These are phyloP conservation scores for Cryptococcus sp. DNA, from an alignment of 1,284 basidiomycete genomes.

Conservation along the genomic window DNA sequence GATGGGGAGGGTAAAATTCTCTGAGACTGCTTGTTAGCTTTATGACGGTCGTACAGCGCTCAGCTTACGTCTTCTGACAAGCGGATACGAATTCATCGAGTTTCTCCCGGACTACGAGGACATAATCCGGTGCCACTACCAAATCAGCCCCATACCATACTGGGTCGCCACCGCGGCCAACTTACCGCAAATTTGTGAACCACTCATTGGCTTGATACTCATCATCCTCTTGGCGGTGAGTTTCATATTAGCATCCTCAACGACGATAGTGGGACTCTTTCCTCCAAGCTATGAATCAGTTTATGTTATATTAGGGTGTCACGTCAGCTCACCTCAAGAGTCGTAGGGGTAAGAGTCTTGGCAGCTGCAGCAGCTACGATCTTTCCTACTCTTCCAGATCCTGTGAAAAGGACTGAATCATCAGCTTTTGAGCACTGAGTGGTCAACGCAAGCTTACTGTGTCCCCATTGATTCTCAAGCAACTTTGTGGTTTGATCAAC, in stretches of 20 bases:
- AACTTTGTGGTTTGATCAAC: slow-evolving; percentile 70
- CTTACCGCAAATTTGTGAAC: slow-evolving; percentile 38
- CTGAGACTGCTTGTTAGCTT: slow-evolving; percentile 6
- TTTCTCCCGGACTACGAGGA: slow-evolving; percentile 62
- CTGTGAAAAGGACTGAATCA: slow-evolving; percentile 63
- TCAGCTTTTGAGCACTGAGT: slow-evolving; percentile 26
- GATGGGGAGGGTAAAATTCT: slow-evolving; percentile 34
- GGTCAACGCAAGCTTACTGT: slow-evolving; percentile 57
- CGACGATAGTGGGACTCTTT: slow-evolving; percentile 78
- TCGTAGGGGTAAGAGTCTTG: slow-evolving; percentile 76
- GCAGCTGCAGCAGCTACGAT: slow-evolving; percentile 79
- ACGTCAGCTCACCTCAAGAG: slow-evolving; percentile 54
- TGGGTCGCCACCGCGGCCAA: not conserved
- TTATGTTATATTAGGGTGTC: not conserved
- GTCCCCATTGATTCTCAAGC: slow-evolving; percentile 78
- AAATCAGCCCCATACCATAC: slow-evolving; percentile 44
- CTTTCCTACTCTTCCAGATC: slow-evolving; percentile 65
- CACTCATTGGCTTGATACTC: slow-evolving; percentile 69
- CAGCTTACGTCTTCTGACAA: slow-evolving; percentile 55
- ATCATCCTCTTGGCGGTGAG: slow-evolving; percentile 53
- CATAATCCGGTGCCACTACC: slow-evolving; percentile 64
- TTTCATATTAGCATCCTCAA: slow-evolving; percentile 55
- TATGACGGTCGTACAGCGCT: not conserved
- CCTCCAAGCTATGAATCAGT: slow-evolving; percentile 57
- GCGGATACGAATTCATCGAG: slow-evolving; percentile 63